These are phyloP conservation scores for Pholiota molesta DNA, from an alignment of 768 basidiomycete genomes.

Conservation along the genomic window DNA sequence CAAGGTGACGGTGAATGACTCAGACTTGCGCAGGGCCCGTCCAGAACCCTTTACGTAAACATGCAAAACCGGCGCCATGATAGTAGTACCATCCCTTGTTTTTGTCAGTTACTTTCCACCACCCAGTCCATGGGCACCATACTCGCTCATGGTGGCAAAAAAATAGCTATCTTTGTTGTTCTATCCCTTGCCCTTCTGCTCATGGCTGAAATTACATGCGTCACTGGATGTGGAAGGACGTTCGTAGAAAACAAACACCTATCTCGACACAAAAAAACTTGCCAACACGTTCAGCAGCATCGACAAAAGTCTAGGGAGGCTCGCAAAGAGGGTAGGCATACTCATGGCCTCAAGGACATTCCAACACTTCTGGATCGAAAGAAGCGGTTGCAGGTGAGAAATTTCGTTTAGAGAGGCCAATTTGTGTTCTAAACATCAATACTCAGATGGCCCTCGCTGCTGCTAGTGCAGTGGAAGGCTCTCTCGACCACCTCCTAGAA, in stretches of 20 bases:
- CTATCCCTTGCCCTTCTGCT: background rate
- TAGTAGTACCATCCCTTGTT: too few species aligned
- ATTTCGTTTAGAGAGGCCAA: background rate
- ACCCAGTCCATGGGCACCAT: too few species aligned
- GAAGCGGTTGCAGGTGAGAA: background rate
- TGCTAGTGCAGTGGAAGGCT: background rate
- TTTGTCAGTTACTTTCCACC: too few species aligned
- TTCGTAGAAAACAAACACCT: constrained; percentile 1
- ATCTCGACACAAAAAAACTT: background rate
- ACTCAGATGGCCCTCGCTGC: background rate
- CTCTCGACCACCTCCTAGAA: too few species aligned
- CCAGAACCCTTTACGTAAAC: too few species aligned
- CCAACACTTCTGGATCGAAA: background rate
- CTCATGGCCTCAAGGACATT: background rate
- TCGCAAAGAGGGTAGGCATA: background rate
- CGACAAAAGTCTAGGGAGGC: background rate
- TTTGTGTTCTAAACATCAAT: too few species aligned
- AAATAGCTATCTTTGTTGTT: background rate
- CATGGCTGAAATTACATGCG: background rate
- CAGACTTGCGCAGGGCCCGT: too few species aligned
- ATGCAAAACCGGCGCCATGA: too few species aligned
- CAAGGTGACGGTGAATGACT: too few species aligned
- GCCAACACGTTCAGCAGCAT: background rate
- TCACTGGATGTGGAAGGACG: background rate
- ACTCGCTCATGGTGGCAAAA: too few species aligned